These are phyloP conservation scores for Mimosa bimucronata DNA, from an alignment of 306 rosid species.

Conservation along the genomic window DNA sequence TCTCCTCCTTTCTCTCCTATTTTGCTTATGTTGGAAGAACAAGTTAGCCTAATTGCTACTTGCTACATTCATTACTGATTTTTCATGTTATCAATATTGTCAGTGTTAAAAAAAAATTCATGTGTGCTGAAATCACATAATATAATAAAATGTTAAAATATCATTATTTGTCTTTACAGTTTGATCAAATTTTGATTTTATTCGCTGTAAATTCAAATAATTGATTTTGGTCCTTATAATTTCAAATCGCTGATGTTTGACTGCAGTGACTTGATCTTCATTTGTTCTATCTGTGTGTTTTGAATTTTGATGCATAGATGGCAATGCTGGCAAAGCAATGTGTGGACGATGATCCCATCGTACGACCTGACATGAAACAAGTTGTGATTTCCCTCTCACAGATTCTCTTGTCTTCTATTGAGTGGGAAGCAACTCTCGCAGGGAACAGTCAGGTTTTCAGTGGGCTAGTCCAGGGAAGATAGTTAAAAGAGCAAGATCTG, in stretches of 20 bases:
- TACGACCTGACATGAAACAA: slow-evolving; percentile 93
- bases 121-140: background rate
- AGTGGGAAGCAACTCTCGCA: slow-evolving; percentile 99
- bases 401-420: slow-evolving; percentile 82
- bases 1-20: slow-evolving; percentile 1
- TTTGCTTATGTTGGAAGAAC: background rate
- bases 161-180: too few species aligned
- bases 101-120: slow-evolving; percentile 13
- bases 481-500: slow-evolving; percentile 37
- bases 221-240: too few species aligned
- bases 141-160: background rate
- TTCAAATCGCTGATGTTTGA: background rate
- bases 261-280: background rate
- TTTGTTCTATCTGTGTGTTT: slow-evolving; percentile 28
- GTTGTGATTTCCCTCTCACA: slow-evolving; percentile 89
- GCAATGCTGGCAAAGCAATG: slow-evolving; percentile 90
- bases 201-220: too few species aligned
- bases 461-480: slow-evolving; percentile 99
- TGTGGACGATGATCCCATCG: slow-evolving; percentile 83
- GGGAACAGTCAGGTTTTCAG: slow-evolving; percentile 99
- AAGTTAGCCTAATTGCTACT: slow-evolving; percentile 7
- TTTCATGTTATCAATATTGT: slow-evolving; percentile 1
- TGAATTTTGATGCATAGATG: slow-evolving; percentile 51
- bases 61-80: background rate
- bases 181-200: too few species aligned